A percentile compares a stretch with the other conserved stretches of the same genome.
These are phyloP conservation scores for Rhododendron vialii DNA, from an alignment of 148 eudicot genomes.

Conservation along the genomic window DNA sequence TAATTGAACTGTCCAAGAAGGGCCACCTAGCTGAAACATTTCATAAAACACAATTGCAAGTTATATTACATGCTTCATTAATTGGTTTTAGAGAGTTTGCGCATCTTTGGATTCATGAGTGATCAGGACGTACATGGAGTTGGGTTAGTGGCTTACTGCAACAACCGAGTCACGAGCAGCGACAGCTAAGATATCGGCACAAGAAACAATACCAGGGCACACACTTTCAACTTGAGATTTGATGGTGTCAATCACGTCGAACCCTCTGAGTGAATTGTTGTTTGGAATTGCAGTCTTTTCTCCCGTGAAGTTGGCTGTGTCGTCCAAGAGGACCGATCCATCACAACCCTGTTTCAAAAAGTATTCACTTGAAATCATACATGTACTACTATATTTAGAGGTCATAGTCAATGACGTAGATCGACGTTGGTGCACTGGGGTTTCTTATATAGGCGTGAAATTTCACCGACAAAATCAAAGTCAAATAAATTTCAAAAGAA, in stretches of 20 bases:
- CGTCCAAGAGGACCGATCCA: constrained; percentile 57
- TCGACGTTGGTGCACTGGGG: too few relatives aligned
- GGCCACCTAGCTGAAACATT: constrained; percentile 38
- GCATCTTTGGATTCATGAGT: not conserved
- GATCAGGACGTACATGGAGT: not conserved
- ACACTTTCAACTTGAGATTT: constrained; percentile 46
- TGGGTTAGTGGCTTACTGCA: constrained; percentile 28
- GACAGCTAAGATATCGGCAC: constrained; percentile 62
- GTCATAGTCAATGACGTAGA: too few relatives aligned
- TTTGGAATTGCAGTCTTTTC: constrained; percentile 56
- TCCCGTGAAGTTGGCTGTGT: constrained; percentile 46
- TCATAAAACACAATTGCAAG: not conserved
- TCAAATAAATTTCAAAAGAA: too few relatives aligned
- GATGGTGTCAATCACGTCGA: constrained; percentile 56
- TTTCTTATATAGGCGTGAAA: too few relatives aligned
- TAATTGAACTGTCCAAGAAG: constrained; percentile 39
- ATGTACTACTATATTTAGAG: too few relatives aligned
- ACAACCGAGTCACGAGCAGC: constrained; percentile 53
- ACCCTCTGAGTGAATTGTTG: constrained; percentile 49
- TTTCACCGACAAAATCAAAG: too few relatives aligned
- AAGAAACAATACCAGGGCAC: constrained; percentile 52
- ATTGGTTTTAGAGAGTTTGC: not conserved
- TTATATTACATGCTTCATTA: not conserved
- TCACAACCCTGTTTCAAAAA: constrained; percentile 50
- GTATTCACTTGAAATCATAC: not conserved